Conservation (phyloP, 1,284 basidiomycete species). For the Leccinum angustisporum region DNA sequence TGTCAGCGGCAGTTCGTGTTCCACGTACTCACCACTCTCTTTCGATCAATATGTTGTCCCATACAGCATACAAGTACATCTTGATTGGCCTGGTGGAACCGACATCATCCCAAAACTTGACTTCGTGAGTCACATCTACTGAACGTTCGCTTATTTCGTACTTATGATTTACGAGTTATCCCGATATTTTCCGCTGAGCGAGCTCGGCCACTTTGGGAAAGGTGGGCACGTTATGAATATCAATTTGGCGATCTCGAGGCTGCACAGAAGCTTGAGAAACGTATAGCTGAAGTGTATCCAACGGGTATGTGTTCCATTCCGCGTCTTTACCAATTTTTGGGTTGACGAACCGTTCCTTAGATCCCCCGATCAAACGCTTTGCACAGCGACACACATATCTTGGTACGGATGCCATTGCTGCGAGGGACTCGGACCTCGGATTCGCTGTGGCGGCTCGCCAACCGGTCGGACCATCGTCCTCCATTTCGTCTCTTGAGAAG, state of each 20-base stretch:
- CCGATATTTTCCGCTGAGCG: conserved; percentile 77
- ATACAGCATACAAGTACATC: neutral
- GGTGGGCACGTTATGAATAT: conserved; percentile 95
- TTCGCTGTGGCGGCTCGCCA: conserved; percentile 55
- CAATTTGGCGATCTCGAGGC: conserved; percentile 92
- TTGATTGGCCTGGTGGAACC: neutral
- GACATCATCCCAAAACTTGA: neutral
- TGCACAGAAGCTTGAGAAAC: conserved; percentile 84
- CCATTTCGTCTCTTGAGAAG: conserved; percentile 36
- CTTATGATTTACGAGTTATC: conserved; percentile 56
- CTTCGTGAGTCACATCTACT: neutral
- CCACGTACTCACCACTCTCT: neutral
- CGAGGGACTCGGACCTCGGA: conserved; percentile 73
- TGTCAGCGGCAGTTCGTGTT: neutral
- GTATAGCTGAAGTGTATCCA: conserved; percentile 87
- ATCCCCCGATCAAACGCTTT: conserved; percentile 88
- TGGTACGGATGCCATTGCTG: conserved; percentile 86
- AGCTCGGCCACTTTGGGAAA: conserved; percentile 89
- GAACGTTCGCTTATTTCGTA: neutral
- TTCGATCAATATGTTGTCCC: neutral
- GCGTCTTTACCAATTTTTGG: neutral
- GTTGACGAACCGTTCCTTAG: conserved; percentile 39
- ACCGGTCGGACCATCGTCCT: conserved; percentile 24
- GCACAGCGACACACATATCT: conserved; percentile 89
- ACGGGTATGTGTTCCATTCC: conserved; percentile 50